Base-by-base conservation (phyloP, 148 eudicot species). In the Rhododendron vialii region DNA sequence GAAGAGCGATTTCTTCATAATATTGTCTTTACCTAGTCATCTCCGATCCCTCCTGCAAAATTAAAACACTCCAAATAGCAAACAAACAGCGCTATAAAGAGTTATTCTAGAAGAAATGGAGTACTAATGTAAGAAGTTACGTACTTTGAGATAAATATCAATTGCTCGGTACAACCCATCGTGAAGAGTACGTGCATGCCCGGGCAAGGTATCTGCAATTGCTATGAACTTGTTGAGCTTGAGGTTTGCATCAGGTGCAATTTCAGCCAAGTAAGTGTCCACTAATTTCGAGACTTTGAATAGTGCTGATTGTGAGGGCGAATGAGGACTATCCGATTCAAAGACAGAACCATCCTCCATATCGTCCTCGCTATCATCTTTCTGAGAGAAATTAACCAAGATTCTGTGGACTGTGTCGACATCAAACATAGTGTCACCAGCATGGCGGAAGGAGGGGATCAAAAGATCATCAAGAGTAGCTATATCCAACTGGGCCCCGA, bases 181-280 rank as follows among this genome's bases (percentile, higher is more conserved):
- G 45, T 97, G 98, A 63, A 85, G 36, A 65, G 94, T 92, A 5
- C 98, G 95, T 28, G 99, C 93, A 86, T 94, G 95, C 5, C 93
- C 90, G 18, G 98, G 99, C 91, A 97, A 91, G 83, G 93, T 85
- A 83, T 97, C 98, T 10, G 98, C 96, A 83, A 97, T 86, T 33
- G 92, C 94, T 82, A 97, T 84, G 88, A 97, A 95, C 89, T 93
- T 92, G 63, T 88, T 86, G 81, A 95, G 96, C 90, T 93, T 94
- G 80, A 97, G 98, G 87, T 97, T 95, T 45, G 94, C 92, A 89
- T 97, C 99, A 20, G 98, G 96, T 18, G 99, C 99, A 86, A 97
- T 94, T 90, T 97, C 99, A 71, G 98, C 92, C 51, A 97, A 92
- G 91, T 95, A 97, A 87, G 85, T 93, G 76, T 97, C 99, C 85